Evolutionary conservation across 75 land plant genomes (phyloP).

Genomic region (Picea sitchensis): DNA sequence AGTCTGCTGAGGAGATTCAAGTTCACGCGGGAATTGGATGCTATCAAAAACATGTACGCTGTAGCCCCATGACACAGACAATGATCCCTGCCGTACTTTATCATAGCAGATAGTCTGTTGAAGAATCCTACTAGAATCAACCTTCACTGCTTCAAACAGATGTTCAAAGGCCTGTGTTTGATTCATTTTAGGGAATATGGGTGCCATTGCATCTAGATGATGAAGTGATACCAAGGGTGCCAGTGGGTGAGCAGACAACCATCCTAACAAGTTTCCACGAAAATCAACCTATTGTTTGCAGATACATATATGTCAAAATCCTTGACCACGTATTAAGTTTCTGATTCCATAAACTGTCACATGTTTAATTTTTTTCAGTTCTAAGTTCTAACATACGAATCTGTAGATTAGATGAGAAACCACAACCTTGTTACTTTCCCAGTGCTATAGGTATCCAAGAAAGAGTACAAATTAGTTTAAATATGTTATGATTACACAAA

Average conservation of each 20-base stretch:
- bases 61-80: slow-evolving; percentile 81
- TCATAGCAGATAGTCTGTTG: slow-evolving; percentile 82
- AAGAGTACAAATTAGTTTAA: background rate
- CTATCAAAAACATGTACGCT: slow-evolving; percentile 54
- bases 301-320: background rate
- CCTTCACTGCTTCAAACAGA: slow-evolving; percentile 45
- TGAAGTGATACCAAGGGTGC: slow-evolving; percentile 70
- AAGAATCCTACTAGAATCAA: slow-evolving; percentile 49
- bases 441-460: background rate
- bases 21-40: slow-evolving; percentile 36
- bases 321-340: background rate
- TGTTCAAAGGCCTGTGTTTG: slow-evolving; percentile 41
- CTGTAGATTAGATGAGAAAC: background rate
- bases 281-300: slow-evolving; percentile 54
- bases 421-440: background rate
- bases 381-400: background rate
- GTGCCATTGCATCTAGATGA: slow-evolving; percentile 62
- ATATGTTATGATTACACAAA: too few species aligned
- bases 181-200: slow-evolving; percentile 64
- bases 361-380: background rate
- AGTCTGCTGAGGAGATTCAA: slow-evolving; percentile 53
- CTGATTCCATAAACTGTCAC: background rate
- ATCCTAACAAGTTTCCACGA: slow-evolving; percentile 59
- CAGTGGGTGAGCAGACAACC: slow-evolving; percentile 68
- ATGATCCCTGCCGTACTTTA: slow-evolving; percentile 32